phyloP scores from a whole-genome alignment of 768 basidiomycete species.

The Tephrocybe sp. region DNA sequence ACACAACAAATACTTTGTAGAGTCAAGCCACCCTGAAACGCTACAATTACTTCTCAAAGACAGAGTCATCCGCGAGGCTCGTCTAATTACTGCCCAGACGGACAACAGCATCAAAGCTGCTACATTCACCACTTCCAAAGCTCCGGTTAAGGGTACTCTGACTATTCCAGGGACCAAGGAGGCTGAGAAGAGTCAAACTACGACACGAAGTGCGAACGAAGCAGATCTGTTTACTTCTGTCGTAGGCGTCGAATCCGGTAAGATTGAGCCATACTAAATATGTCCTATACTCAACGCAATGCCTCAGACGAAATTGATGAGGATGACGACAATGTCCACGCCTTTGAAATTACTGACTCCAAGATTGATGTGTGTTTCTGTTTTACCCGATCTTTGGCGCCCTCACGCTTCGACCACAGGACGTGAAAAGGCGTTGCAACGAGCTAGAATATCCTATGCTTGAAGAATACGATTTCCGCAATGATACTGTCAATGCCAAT shows the following conservation, averaged over 20 bases:
- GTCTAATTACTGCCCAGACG: slow-evolving; percentile 65
- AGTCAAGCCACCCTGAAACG: slow-evolving; percentile 93
- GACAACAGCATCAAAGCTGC: slow-evolving; percentile 75
- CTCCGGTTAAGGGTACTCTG: slow-evolving; percentile 78
- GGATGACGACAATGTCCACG: slow-evolving; percentile 95
- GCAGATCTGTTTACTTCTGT: slow-evolving; percentile 90
- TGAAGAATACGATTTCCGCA: slow-evolving; percentile 98
- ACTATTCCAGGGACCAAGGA: slow-evolving; percentile 86
- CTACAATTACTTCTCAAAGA: slow-evolving; percentile 88
- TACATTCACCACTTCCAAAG: slow-evolving; percentile 77
- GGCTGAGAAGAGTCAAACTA: slow-evolving; percentile 50
- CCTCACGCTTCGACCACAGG: slow-evolving; percentile 40
- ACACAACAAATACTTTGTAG: slow-evolving; percentile 96
- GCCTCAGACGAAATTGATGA: slow-evolving; percentile 89
- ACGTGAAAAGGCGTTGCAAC: slow-evolving; percentile 94
- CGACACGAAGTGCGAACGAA: slow-evolving; percentile 40
- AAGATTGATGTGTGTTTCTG: slow-evolving; percentile 80
- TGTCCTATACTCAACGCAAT: background rate
- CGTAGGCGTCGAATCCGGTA: slow-evolving; percentile 90
- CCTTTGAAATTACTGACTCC: slow-evolving; percentile 92
- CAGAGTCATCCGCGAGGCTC: slow-evolving; percentile 76
- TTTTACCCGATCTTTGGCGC: background rate
- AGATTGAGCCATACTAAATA: slow-evolving; percentile 19
- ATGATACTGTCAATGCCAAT: slow-evolving; percentile 94
- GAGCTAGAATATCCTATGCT: slow-evolving; percentile 97